Evolutionary conservation across 768 basidiomycete species (phyloP), one percentile per base, ranked within the genome.

Genomic region (Stropharia rugosoannulata): DNA sequence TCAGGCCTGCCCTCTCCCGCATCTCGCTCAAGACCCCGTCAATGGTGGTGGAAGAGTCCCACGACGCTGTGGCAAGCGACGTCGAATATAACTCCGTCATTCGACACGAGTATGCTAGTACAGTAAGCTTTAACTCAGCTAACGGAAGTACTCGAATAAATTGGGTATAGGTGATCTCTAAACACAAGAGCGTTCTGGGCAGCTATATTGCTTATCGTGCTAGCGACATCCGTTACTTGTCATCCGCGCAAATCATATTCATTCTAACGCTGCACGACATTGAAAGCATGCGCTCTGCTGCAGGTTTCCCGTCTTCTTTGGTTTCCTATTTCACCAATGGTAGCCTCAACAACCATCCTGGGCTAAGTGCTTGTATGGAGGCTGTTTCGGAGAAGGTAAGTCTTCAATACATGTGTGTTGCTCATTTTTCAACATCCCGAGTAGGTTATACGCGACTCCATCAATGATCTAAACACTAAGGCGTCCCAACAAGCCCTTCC

Each of bases 11-110:
- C 1, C 75, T 97, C 15, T 77, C 80, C 29, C 83, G 86, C 7
- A 93, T 97, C 58, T 93, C 96, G 11, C 71, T 78, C 15, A 94
- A 94, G 70, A 95, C 95, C 0, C 96, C 96, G 0, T 75, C 85
- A 2, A 79, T 95, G 62, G 86, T 98, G 9, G 72, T 89, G 27
- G 96, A 97, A 67, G 85, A 84, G 56, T 82, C 90, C 0, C 84
- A 85, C 51, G 95, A 96, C 65, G 87, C 86, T 15, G 82, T 91
- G 40, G 86, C 87, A 15, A 93, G 90, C 62, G 93, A 95, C 58
- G 78, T 98, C 19, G 95, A 96, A 69, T 97, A 95, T 66, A 95
- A 93, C 66, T 88, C 93, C 4, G 87, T 95, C 27, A 82, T 98
- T 49, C 79, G 95, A 15, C 88, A 89, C 62, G 93, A 95, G 63